Conservation (phyloP, 345 rosid genomes). For the Cardamine resedifolia region DNA sequence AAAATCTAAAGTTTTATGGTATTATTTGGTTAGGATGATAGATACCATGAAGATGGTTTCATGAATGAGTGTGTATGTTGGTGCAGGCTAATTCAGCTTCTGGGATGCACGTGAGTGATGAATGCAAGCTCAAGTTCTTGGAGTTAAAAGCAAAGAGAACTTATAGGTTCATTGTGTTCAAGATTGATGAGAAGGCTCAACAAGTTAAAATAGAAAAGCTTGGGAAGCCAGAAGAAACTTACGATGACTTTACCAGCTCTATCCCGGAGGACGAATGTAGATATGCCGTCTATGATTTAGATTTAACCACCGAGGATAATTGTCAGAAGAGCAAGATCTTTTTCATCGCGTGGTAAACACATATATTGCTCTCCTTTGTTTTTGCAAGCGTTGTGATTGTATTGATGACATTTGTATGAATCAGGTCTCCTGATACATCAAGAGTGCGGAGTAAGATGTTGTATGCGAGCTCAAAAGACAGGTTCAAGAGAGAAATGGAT, state of each 20-base stretch:
- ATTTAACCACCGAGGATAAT: slow-evolving; percentile 69
- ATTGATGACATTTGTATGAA: background rate
- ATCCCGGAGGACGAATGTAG: slow-evolving; percentile 66
- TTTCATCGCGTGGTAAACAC: slow-evolving; percentile 66
- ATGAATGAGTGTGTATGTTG: background rate
- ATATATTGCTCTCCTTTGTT: background rate
- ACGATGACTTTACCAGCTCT: slow-evolving; percentile 54
- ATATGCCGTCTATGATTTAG: slow-evolving; percentile 70
- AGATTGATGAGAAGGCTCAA: slow-evolving; percentile 60
- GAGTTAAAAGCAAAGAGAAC: slow-evolving; percentile 70
- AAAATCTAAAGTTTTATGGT: background rate
- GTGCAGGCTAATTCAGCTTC: slow-evolving; percentile 66
- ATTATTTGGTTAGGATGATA: background rate
- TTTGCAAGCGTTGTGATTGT: background rate
- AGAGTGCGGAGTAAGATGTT: slow-evolving; percentile 74
- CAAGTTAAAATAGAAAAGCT: slow-evolving; percentile 59
- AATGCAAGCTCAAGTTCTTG: slow-evolving; percentile 66
- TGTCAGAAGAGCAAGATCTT: slow-evolving; percentile 79
- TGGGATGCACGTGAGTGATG: slow-evolving; percentile 71
- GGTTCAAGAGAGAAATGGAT: slow-evolving; percentile 71
- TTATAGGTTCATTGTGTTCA: slow-evolving; percentile 71
- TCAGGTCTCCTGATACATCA: slow-evolving; percentile 70
- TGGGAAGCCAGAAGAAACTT: slow-evolving; percentile 51
- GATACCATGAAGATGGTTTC: background rate
- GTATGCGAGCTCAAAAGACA: slow-evolving; percentile 79